Evolutionary conservation across 192 early-diverging fungal species (phyloP), one percentile per base, ranked within the genome.

Genomic region (Mortierella hygrophila): DNA sequence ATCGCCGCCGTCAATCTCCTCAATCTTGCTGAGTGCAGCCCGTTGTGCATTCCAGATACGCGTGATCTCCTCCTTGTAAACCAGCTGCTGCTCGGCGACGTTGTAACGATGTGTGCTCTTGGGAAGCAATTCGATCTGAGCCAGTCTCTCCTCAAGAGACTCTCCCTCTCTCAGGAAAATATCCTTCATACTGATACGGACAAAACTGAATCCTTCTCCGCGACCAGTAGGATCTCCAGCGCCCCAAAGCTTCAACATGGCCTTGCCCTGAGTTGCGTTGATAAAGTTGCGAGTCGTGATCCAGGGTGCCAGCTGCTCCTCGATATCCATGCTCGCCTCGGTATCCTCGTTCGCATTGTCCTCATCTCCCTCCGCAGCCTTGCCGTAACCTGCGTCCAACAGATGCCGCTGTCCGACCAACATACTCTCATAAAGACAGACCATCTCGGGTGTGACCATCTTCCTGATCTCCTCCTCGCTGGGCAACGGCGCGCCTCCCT

Each of bases 201-300:
- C 96, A 88, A 98, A 99, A 91, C 98, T 99, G 81, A 99, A 99
- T 13, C 97, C 98, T 80, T 99, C 98, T 68, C 97, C 97, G 60
- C 92, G 88, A 16, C 97, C 98, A 0, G 98, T 98, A 9, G 98
- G 98, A 89, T 99, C 98, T 72, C 97, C 98, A n/a, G 95, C 95
- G 26, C 98, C 98, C 81, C 96, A 95, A 15, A 99, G 92, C 89
- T 98, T 94, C 68, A 99, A 89, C 97, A 98, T 97, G 16, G 96
- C 97, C 85, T 99, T 99, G 65, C 96, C 96, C 82, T 95, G 94
- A 29, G 94, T 96, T 4, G 97, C 97, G 79, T 95, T 96, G 60
- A 98, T 94, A 89, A 99, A 99, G 86, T 99, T 99, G 40, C 96
- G 94, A 8, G 97, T 99, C 41, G 94, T 92, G 76, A 95, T 96